These are phyloP conservation scores for Geosiphon pyriformis DNA, from an alignment of 192 early-diverging fungal species.

Conservation along the genomic window DNA sequence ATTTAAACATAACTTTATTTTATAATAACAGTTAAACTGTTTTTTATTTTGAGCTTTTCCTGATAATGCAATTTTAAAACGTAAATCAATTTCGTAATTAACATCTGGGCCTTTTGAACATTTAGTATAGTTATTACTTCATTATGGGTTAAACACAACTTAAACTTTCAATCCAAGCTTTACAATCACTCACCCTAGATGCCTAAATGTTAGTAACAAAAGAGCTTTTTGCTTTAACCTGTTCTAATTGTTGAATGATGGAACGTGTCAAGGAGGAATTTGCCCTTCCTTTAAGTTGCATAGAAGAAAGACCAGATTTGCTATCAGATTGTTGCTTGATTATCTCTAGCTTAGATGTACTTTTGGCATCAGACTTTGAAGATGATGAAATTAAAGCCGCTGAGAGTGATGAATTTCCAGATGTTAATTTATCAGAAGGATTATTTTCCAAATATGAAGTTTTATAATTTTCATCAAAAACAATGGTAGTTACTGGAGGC, in stretches of 20 bases:
- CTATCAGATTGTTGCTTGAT: background rate
- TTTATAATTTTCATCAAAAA: constrained; percentile 31
- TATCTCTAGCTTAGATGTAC: constrained; percentile 8
- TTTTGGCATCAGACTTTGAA: background rate
- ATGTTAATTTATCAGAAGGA: background rate
- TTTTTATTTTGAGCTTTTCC: too few species aligned
- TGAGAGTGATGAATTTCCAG: constrained; percentile 1
- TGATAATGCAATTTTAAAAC: too few species aligned
- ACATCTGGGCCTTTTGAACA: too few species aligned
- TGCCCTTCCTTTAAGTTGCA: constrained; percentile 42
- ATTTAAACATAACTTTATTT: too few species aligned
- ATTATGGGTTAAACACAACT: too few species aligned
- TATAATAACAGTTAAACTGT: too few species aligned
- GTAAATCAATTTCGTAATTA: too few species aligned
- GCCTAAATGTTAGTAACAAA: too few species aligned
- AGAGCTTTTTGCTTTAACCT: background rate
- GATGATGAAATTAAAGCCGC: background rate
- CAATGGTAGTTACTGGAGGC: constrained; percentile 32
- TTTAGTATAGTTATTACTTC: too few species aligned
- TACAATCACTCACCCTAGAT: too few species aligned
- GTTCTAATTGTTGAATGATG: constrained; percentile 48
- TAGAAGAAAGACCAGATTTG: constrained; percentile 24
- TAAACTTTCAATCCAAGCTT: too few species aligned
- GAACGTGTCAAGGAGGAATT: constrained; percentile 51
- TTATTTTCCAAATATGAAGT: constrained; percentile 19